These are phyloP conservation scores for Rhipidocladum racemiflorum DNA, from an alignment of 176 grass and related monocot genomes.

Conservation along the genomic window DNA sequence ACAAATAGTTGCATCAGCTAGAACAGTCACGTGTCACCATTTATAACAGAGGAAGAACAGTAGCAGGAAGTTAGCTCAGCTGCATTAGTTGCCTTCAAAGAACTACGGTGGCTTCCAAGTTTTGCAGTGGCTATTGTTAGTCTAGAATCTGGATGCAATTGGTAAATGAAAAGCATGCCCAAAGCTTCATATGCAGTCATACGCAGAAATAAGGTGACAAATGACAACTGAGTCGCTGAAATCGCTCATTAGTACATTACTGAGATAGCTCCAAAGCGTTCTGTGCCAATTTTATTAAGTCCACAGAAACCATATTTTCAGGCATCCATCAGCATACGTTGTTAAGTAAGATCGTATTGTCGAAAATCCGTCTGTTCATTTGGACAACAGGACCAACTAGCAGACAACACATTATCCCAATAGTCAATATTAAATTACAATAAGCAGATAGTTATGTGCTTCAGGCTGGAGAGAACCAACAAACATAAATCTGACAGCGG, in stretches of 20 bases:
- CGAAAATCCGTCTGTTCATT: not conserved
- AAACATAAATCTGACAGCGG: not conserved
- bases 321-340: not conserved
- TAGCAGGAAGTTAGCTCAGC: not conserved
- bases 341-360: not conserved
- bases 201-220: not conserved
- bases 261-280: not conserved
- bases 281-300: not conserved
- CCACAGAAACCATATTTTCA: not conserved
- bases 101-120: not conserved
- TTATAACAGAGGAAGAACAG: not conserved
- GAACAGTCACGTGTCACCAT: not conserved
- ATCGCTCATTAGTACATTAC: not conserved
- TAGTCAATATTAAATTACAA: not conserved
- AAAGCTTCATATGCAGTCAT: not conserved
- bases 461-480: not conserved
- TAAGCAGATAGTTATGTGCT: not conserved
- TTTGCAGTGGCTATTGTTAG: not conserved
- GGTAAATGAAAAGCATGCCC: not conserved
- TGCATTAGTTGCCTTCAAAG: conserved; percentile 1
- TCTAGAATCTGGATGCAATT: not conserved
- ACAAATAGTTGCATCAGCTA: not conserved
- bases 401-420: not conserved
- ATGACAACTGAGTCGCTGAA: not conserved
- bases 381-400: not conserved